Evolutionary conservation across 345 rosid species (phyloP).

Genomic region (Adansonia digitata): DNA sequence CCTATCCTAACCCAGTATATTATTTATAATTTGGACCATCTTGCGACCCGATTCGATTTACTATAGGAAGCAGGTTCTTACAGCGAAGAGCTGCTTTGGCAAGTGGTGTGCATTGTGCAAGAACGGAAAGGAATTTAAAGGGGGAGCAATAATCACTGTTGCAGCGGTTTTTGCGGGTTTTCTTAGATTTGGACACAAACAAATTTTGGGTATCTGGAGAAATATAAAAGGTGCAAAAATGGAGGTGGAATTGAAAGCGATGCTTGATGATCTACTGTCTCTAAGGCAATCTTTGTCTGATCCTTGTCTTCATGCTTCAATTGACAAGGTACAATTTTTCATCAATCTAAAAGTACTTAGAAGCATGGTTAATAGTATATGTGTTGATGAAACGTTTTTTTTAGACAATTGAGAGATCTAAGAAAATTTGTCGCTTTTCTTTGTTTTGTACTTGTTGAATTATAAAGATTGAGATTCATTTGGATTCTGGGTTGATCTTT

Average conservation of each 20-base stretch:
- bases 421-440: background rate
- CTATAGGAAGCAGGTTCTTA: background rate
- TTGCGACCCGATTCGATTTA: background rate
- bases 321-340: slow-evolving; percentile 49
- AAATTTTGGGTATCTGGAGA: background rate
- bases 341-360: background rate
- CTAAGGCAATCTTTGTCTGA: slow-evolving; percentile 55
- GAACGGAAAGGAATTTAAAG: background rate
- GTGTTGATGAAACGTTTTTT: background rate
- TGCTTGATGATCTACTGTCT: slow-evolving; percentile 53
- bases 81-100: background rate
- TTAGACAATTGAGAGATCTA: background rate
- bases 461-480: background rate
- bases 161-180: background rate
- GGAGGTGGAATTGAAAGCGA: slow-evolving; percentile 68
- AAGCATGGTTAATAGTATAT: background rate
- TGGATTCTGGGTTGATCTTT: slow-evolving; percentile 2
- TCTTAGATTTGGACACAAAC: background rate
- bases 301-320: slow-evolving; percentile 43
- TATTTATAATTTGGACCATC: background rate
- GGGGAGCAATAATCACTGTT: background rate
- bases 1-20: background rate
- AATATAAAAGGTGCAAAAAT: slow-evolving; percentile 26
- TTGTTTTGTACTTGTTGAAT: background rate
- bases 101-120: background rate